phyloP scores from a whole-genome alignment of 371 early-diverging fungal species.

The Mucor racemosus region DNA sequence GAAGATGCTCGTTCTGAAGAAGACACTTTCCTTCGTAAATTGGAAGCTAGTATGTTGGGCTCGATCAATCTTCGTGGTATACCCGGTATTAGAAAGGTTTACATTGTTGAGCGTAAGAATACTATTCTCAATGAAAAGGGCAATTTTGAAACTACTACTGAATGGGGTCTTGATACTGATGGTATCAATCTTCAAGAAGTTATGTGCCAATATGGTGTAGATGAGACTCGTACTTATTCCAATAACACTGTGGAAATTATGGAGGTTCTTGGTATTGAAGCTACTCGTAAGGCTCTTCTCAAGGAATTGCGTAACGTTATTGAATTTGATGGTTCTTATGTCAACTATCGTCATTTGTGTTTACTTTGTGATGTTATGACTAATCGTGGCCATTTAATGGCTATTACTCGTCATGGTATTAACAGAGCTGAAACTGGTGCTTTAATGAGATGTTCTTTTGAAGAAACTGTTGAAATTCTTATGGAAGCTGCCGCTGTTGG shows the following conservation, averaged over 20 bases:
- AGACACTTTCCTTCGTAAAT: conserved; percentile 87
- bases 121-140: conserved; percentile 61
- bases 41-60: conserved; percentile 87
- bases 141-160: conserved; percentile 69
- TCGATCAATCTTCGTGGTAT: conserved; percentile 93
- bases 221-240: conserved; percentile 82
- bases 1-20: conserved; percentile 77
- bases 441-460: conserved; percentile 98
- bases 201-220: conserved; percentile 85
- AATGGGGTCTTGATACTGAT: conserved; percentile 96
- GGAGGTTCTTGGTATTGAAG: conserved; percentile 98
- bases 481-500: conserved; percentile 97
- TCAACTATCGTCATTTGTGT: conserved; percentile 98
- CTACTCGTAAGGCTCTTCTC: conserved; percentile 90
- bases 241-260: conserved; percentile 95
- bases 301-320: conserved; percentile 97
- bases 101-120: conserved; percentile 85
- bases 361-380: conserved; percentile 99
- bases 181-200: conserved; percentile 95
- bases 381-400: conserved; percentile 92
- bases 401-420: conserved; percentile 99
- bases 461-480: conserved; percentile 99
- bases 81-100: conserved; percentile 88
- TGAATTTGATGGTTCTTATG: conserved; percentile 98
- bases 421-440: conserved; percentile 98